Base-by-base conservation (phyloP, 2,329 filamentous ascomycete genomes). In the Colletotrichum sp. region DNA sequence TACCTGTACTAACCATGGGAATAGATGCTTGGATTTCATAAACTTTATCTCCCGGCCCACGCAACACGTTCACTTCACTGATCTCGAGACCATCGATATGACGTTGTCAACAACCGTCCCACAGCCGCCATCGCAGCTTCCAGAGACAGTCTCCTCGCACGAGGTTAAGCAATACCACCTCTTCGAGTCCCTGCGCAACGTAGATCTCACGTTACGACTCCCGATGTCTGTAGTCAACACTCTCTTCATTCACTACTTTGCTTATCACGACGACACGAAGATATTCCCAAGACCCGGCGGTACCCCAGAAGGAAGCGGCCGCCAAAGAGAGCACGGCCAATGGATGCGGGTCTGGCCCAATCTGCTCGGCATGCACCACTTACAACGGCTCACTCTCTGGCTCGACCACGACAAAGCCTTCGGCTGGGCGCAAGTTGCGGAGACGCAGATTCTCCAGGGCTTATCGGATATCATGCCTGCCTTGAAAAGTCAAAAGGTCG, bases 1-100 rank as follows among this genome's bases (percentile, higher is more conserved):
- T 13, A 1, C 15, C 5, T 18, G 30, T 1, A 8, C 15, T 62
- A 18, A 62, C 1, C 15, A n/a, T 4, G 1, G 24, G 0, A 1
- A 26, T 16, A 63, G 59, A 30, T 32, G 18, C 28, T 22, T 0
- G 10, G 60, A 63, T 24, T 3, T 63, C 8, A 10, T 63, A 9
- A 0, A 1, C 10, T 63, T 63, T 12, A n/a, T 63, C 18, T 63
- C 30, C 3, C 28, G 16, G n/a, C 6, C 60, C 4, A 34, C 10
- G 1, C 60, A 63, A 3, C 13, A 18, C 3, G 8, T 63, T 6
- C 60, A 34, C 6, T 8, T 63, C 4, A 39, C 60, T 2, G 60
- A 63, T n/a, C 32, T 63, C 6, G 30, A 24, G 2, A 63, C 59
- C 6, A 62, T 32, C 6, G 59, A 62, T 15, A 3, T 32, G 16